A percentile compares a stretch with the other conserved stretches of the same genome.
phyloP scores from a whole-genome alignment of 495 filamentous ascomycete species.

The Poronia punctata region DNA sequence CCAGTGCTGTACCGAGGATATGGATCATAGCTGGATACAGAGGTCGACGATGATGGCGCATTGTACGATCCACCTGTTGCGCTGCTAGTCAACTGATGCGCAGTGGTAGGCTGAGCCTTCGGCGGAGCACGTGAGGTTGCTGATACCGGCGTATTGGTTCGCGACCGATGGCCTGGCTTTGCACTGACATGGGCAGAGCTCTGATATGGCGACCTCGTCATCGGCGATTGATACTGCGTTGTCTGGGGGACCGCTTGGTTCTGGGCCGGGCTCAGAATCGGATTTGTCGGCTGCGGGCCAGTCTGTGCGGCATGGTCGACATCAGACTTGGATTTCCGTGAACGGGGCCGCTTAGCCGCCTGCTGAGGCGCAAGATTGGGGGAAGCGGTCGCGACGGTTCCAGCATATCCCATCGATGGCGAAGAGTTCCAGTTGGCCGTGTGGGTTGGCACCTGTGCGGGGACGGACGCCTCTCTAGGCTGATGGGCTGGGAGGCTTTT shows the following conservation, averaged over 20 bases:
- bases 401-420: conserved; percentile 5
- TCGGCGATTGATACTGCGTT: conserved; percentile 12
- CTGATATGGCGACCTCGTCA: conserved; percentile 20
- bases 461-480: conserved; percentile 14
- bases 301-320: no score
- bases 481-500: conserved; percentile 19
- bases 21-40: conserved; percentile 16
- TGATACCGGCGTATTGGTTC: conserved; percentile 17
- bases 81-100: conserved; percentile 4
- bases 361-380: conserved; percentile 12
- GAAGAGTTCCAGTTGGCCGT: conserved; percentile 15
- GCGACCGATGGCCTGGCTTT: conserved; percentile 19
- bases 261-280: conserved; percentile 5
- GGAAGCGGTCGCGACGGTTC: conserved; percentile 6
- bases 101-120: conserved; percentile 13
- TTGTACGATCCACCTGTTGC: conserved; percentile 13
- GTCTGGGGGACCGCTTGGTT: conserved; percentile 13
- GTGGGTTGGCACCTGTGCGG: conserved; percentile 13
- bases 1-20: conserved; percentile 20
- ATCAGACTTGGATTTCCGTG: conserved; percentile 16
- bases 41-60: conserved; percentile 8
- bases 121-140: conserved; percentile 16
- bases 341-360: conserved; percentile 12
- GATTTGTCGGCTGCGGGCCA: conserved; percentile 10
- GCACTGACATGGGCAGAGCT: conserved; percentile 11